Base-by-base conservation (phyloP, 352 stramenopile genomes). In the Phytophthora tubulina region DNA sequence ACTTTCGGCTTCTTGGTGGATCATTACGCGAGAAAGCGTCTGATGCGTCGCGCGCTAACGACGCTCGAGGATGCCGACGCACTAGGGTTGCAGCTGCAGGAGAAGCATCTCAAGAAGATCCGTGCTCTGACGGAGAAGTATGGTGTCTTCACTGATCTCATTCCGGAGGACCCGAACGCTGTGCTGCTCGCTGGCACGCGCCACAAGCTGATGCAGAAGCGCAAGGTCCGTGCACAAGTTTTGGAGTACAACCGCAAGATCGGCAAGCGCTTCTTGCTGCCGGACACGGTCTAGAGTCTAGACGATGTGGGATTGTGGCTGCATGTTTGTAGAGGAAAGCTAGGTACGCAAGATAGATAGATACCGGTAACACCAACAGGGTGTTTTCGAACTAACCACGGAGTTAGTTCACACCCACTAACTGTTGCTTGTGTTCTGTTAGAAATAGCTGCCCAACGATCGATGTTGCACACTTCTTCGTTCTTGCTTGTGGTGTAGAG, bases 201-300 rank as follows among this genome's bases (percentile, higher is more conserved):
- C 55, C 70, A 85, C 76, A 89, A 92, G 61, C 78, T 95, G 38
- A 90, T 91, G 80, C 72, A 82, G 56, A 93, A 93, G 82, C 85
- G 86, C 52, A 91, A 91, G 72, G 85, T 92, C 36, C 86, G 88
- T 48, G 80, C 80, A 32, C 59, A 92, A 53, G 82, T 86, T 15
- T 71, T 95, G 51, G 84, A 81, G 50, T 92, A 89, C 81, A 94
- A 93, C 74, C 70, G 73, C 59, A 89, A 91, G 59, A 80, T 91
- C 35, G 86, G 86, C 63, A 86, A 88, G 67, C 89, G 88, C 70
- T 95, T 85, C 73, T 55, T 94, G 55, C 70, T 94, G 17, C 86
- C 86, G 2, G 63, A 84, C 4, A 81, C 61, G 27, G 72, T 82
- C 49, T 88, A 76, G 53, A 54, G n/a, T 9, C 4, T 36, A 51